A percentile compares a stretch with the other conserved stretches of the same genome.
Evolutionary conservation across 1,284 basidiomycete species (phyloP).

Genomic region (Microstroma glucosiphilum): DNA sequence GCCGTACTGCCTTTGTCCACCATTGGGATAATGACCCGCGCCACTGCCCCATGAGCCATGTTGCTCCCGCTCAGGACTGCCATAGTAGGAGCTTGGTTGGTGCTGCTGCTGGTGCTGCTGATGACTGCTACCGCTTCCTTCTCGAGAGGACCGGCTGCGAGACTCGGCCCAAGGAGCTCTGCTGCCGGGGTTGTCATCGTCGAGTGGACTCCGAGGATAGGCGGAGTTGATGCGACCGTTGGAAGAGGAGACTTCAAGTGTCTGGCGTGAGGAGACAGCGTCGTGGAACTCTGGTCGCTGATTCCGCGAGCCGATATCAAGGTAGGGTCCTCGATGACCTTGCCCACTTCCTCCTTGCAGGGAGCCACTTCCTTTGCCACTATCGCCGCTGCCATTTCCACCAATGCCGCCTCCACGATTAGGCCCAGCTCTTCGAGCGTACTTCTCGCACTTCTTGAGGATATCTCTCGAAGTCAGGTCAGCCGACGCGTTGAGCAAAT

Average conservation of each 20-base stretch:
- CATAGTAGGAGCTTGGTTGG: not conserved
- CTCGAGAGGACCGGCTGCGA: not conserved
- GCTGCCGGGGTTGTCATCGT: conserved; percentile 2
- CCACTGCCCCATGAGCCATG: not conserved
- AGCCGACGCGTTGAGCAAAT: conserved; percentile 35
- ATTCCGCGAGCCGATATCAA: conserved; percentile 15
- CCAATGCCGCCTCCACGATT: not conserved
- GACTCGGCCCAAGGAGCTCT: not conserved
- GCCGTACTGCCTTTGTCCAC: not conserved
- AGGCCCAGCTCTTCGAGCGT: conserved; percentile 25
- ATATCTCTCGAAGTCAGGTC: conserved; percentile 43
- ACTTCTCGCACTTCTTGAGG: conserved; percentile 43
- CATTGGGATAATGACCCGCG: not conserved
- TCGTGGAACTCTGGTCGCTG: conserved; percentile 33
- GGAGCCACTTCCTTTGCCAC: conserved; percentile 1
- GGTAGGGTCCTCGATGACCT: conserved; percentile 15
- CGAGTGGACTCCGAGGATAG: conserved; percentile 11
- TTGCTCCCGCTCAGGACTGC: not conserved
- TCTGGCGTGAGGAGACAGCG: conserved; percentile 33
- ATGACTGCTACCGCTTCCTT: not conserved
- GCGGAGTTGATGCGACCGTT: not conserved
- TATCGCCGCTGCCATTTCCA: not conserved
- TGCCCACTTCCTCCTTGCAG: conserved; percentile 17
- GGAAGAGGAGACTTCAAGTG: conserved; percentile 9
- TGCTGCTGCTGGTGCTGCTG: not conserved